Conservation (phyloP, 2,329 filamentous ascomycete genomes). For the Sporothrix pallida region DNA sequence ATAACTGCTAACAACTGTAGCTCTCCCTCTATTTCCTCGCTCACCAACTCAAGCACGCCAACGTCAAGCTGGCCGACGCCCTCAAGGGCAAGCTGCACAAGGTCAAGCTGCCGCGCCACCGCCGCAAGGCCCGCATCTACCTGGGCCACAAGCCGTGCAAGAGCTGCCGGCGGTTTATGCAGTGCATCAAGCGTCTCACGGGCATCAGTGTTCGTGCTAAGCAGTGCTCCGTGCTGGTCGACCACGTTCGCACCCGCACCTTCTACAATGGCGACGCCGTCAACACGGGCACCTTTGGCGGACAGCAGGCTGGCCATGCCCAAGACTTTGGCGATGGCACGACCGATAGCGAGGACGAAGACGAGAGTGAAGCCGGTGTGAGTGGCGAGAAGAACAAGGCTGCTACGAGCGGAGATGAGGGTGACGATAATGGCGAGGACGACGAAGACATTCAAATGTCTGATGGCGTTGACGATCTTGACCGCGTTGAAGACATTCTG, state of each 20-base stretch:
- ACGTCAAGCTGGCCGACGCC: conserved; percentile 14
- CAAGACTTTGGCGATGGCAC: neutral
- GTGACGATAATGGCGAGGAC: neutral
- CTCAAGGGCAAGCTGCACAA: conserved; percentile 28
- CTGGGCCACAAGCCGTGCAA: conserved; percentile 37
- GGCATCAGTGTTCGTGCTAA: conserved; percentile 29
- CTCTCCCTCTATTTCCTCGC: conserved; percentile 33
- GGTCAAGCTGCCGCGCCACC: conserved; percentile 1
- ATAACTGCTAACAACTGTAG: neutral
- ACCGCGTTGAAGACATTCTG: neutral
- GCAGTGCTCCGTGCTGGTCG: conserved; percentile 16
- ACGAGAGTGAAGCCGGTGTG: neutral
- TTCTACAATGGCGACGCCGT: conserved; percentile 12
- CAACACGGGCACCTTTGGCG: neutral
- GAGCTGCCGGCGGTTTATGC: conserved; percentile 36
- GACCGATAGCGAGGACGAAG: neutral
- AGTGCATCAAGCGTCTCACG: neutral
- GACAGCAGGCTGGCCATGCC: neutral
- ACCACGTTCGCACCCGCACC: neutral
- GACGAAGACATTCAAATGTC: neutral
- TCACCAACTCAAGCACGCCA: conserved; percentile 23
- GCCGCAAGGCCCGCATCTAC: conserved; percentile 26
- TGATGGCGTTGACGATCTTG: neutral
- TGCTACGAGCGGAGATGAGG: neutral
- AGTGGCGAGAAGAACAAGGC: neutral